Evolutionary conservation across 148 eudicot genomes (phyloP), one percentile per base, ranked within the genome.

Genomic region (Polygonum aviculare): DNA sequence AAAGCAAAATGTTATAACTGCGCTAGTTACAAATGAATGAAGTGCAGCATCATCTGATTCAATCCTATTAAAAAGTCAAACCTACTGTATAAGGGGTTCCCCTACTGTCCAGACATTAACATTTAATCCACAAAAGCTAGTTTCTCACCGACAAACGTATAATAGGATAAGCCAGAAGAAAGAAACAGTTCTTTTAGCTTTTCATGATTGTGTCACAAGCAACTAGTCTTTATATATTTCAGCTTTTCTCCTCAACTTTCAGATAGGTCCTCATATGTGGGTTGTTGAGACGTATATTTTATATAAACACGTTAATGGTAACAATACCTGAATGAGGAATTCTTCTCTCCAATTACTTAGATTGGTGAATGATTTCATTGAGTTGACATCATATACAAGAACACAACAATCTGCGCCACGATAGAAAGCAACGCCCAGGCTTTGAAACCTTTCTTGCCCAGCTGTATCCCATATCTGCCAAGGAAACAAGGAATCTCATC

Each of bases 331-430:
- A 80, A 94, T 94, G 67, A 91, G 90, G 80, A 94, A 91, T 60
- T 94, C 98, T 86, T 94, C 97, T 81, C 97, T 90, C 98, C 97
- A 94, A 78, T 88, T 91, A 81, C 82, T 94, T 71, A 94, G 85
- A 78, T 80, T 90, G 75, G 90, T 93, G 83, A 94, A 94, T 62
- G 98, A 94, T 85, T 94, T 94, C 95, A 90, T 85, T 59, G 87
- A 88, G 75, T 94, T 94, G 48, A 91, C 93, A 69, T 92, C 96
- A 85, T 94, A 94, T 59, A 94, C 98, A 82, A 94, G 97, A 82
- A 92, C 97, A 80, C 97, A 92, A 76, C 98, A 92, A 85, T 94
- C 97, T 80, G 98, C 98, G 80, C 97, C 98, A 49, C 97, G 95
- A 73, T 94, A 92, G 84, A 94, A 92, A 82, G 98, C 98, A 74